Evolutionary conservation across 306 rosid genomes (phyloP).

Genomic region (Prunus dulcis): DNA sequence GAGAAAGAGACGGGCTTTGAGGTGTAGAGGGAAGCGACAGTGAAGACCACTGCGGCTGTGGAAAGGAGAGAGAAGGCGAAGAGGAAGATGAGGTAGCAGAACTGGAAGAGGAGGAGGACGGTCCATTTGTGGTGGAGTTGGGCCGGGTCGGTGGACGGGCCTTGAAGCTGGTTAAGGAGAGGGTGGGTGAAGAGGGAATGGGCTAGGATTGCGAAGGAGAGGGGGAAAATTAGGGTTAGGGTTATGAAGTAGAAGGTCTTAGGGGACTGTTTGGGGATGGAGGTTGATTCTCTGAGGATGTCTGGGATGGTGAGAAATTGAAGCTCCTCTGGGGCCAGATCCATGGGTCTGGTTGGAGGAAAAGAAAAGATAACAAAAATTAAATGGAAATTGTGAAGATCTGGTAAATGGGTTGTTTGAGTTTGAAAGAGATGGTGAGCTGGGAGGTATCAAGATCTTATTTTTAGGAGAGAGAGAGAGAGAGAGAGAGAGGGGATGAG

Average conservation of each 20-base stretch:
- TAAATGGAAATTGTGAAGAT: not conserved
- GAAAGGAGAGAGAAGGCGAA: conserved; percentile 91
- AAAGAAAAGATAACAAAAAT: not conserved
- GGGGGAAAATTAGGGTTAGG: conserved; percentile 76
- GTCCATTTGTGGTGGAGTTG: conserved; percentile 71
- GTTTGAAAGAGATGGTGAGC: not conserved
- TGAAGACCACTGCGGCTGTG: conserved; percentile 94
- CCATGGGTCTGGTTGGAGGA: conserved; percentile 44
- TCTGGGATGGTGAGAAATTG: conserved; percentile 56
- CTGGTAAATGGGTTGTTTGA: not conserved
- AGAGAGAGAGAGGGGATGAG: not conserved
- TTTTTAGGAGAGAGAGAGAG: not conserved
- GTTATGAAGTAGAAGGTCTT: conserved; percentile 84
- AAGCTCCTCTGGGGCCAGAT: conserved; percentile 85
- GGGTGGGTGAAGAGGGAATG: conserved; percentile 96
- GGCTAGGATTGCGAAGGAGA: conserved; percentile 84
- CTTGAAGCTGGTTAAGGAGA: conserved; percentile 54
- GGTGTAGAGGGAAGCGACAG: conserved; percentile 89
- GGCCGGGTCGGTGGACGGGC: conserved; percentile 50
- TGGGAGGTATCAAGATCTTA: not conserved
- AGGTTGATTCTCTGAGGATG: conserved; percentile 63
- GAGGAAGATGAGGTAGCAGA: conserved; percentile 83
- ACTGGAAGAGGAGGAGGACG: conserved; percentile 66
- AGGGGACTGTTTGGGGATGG: conserved; percentile 79
- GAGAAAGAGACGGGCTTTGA: conserved; percentile 76